Evolutionary conservation across 2,329 filamentous ascomycete genomes (phyloP).

Genomic region (Penicillium sp.): DNA sequence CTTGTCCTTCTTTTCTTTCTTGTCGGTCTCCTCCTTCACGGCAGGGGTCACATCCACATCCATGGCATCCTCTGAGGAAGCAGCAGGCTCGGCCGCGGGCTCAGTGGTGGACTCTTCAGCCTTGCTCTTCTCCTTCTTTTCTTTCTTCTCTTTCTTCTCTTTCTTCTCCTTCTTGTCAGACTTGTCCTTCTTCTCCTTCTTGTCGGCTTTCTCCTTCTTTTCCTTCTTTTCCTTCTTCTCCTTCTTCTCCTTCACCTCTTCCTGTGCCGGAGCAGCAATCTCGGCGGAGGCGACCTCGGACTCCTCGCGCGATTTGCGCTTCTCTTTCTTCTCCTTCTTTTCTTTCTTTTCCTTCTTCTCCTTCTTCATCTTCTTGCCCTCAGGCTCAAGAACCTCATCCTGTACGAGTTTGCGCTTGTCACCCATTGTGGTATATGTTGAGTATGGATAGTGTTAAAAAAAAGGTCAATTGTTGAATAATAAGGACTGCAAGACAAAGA

Average conservation of each 20-base stretch:
- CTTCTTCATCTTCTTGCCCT: constrained; percentile 37
- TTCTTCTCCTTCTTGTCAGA: constrained; percentile 17
- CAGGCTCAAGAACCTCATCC: constrained; percentile 29
- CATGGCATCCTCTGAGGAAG: constrained; percentile 8
- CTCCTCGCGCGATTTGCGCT: constrained; percentile 13
- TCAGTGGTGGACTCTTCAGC: constrained; percentile 12
- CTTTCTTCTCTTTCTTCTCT: constrained; percentile 17
- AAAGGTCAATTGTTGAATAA: background rate
- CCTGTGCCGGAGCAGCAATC: constrained; percentile 5
- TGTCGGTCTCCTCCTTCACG: constrained; percentile 24
- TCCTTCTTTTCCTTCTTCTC: constrained; percentile 19
- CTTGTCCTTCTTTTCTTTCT: constrained; percentile 23
- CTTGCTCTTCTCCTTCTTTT: constrained; percentile 20
- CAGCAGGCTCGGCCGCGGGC: constrained; percentile 8
- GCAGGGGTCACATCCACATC: constrained; percentile 15
- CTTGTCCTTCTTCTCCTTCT: constrained; percentile 22
- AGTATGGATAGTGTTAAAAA: background rate
- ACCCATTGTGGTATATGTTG: constrained; percentile 28
- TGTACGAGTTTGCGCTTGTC: constrained; percentile 43
- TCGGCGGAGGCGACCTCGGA: background rate
- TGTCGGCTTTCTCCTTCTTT: constrained; percentile 12
- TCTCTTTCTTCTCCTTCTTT: constrained; percentile 21
- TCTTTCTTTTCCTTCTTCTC: constrained; percentile 29
- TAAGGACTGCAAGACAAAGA: background rate
- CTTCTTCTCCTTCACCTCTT: constrained; percentile 22